Percentiles rank a stretch among this genome's conserved stretches.
Evolutionary conservation across 352 stramenopile species (phyloP).

Genomic region (Peronospora destructor): DNA sequence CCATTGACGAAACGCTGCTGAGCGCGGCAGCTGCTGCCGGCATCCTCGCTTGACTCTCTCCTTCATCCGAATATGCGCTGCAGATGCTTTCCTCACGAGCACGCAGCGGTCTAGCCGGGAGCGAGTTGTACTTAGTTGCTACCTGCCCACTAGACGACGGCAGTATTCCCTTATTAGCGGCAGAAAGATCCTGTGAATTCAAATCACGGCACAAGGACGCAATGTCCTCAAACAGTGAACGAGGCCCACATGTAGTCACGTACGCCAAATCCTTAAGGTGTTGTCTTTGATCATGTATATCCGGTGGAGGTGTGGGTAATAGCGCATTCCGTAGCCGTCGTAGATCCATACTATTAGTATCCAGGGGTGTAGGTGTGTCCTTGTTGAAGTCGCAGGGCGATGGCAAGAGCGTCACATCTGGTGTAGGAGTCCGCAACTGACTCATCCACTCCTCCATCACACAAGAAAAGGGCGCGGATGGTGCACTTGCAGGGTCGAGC

Average conservation of each 20-base stretch:
- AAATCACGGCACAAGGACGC: slow-evolving; percentile 71
- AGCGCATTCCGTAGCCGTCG: slow-evolving; percentile 68
- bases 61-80: slow-evolving; percentile 28
- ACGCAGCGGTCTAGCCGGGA: slow-evolving; percentile 21
- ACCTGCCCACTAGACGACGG: slow-evolving; percentile 22
- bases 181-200: slow-evolving; percentile 53
- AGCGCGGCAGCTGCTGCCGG: slow-evolving; percentile 23
- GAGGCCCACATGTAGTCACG: slow-evolving; percentile 37
- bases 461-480: slow-evolving; percentile 50
- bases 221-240: slow-evolving; percentile 68
- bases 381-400: slow-evolving; percentile 78
- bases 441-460: slow-evolving; percentile 83
- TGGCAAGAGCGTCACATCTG: slow-evolving; percentile 69
- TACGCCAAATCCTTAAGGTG: slow-evolving; percentile 58
- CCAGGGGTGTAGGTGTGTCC: slow-evolving; percentile 63
- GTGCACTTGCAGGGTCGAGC: slow-evolving; percentile 11
- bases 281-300: slow-evolving; percentile 53
- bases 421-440: slow-evolving; percentile 66
- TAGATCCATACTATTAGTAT: slow-evolving; percentile 57
- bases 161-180: slow-evolving; percentile 22
- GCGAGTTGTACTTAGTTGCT: slow-evolving; percentile 21
- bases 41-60: slow-evolving; percentile 26
- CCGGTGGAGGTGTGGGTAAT: slow-evolving; percentile 56
- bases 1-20: slow-evolving; percentile 28
- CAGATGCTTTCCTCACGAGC: slow-evolving; percentile 28